Evolutionary conservation across 202 grass and related monocot species (phyloP), one percentile per base, ranked within the genome.

Genomic region (Elaeis oleifera): DNA sequence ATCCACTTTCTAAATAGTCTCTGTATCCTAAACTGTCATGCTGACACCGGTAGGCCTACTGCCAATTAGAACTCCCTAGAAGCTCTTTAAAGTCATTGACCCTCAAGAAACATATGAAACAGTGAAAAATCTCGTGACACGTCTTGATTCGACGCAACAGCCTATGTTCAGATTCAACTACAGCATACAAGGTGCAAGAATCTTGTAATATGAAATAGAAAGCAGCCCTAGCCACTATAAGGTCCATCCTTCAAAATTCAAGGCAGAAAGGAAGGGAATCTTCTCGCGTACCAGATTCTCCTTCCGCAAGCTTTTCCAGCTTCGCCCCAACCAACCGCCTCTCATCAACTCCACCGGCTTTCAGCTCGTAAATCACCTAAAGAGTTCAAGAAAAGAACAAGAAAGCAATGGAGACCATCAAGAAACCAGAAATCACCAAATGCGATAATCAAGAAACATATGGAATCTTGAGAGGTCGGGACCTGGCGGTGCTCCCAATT

Each of bases 401-500:
- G 68, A 71, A 54, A 49, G 54, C 49, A 23, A 23, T 60, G 26
- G 65, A 57, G 29, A 32, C 71, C 71, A 69, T 24, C 29, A 63
- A 63, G 32, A 65, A 22, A 53, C 59, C 51, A 22, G 2, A 19
- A 57, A 5, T 56, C 7, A 65, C 68, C 27, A 69, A 31, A 55
- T 3, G 16, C 31, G 72, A 39, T 52, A 72, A 65, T 22, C 44
- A 61, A 53, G 27, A 59, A 9, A 22, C 18, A 50, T 13, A 13
- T 44, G 9, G 36, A 44, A 14, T 44, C 8, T 44, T 3, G 32
- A 23, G 11, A 53, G 49, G 50, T 22, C 51, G 5, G 67, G 67
- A 99, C 88, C 85, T 99, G 94, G 72, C 94, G 94, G 63, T 99
- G 85, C 75, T 99, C 94, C 94, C 94, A 99, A 50, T 99, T 77